These are phyloP conservation scores for Penicillium sp. DNA, from an alignment of 2,329 filamentous ascomycete genomes.

Conservation along the genomic window DNA sequence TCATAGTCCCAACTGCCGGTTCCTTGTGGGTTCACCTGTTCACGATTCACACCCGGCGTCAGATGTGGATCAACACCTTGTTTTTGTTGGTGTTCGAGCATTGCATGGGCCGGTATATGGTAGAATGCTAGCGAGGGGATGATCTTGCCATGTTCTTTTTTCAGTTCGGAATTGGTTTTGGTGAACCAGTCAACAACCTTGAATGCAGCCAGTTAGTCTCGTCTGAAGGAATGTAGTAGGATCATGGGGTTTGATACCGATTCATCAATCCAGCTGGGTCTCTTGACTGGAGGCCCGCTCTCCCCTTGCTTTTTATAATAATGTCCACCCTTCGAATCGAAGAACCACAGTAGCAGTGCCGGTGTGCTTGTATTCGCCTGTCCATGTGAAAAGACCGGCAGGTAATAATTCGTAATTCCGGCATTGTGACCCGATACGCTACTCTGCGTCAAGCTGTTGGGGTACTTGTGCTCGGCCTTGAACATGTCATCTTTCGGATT, in stretches of 20 bases:
- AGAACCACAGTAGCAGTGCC: conserved; percentile 64
- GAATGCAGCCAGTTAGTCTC: neutral
- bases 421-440: conserved; percentile 41
- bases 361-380: conserved; percentile 43
- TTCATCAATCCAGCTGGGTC: conserved; percentile 47
- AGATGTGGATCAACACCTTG: conserved; percentile 40
- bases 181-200: conserved; percentile 47
- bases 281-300: conserved; percentile 21
- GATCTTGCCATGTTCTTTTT: conserved; percentile 26
- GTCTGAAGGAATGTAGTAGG: accelerated
- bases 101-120: conserved; percentile 52
- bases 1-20: conserved; percentile 10
- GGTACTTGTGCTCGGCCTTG: conserved; percentile 38
- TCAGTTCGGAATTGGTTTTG: conserved; percentile 30
- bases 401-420: conserved; percentile 55
- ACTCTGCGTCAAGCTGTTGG: conserved; percentile 43
- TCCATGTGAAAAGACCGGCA: conserved; percentile 47
- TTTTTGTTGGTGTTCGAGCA: conserved; percentile 41
- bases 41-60: conserved; percentile 49
- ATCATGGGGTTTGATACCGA: conserved; percentile 22
- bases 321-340: conserved; percentile 63
- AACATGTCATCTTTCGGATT: conserved; percentile 46
- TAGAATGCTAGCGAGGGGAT: conserved; percentile 56
- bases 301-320: conserved; percentile 42
- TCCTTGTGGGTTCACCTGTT: conserved; percentile 37